A percentile compares a stretch with the other conserved stretches of the same genome.
Evolutionary conservation across 73 alveolate species (phyloP).

Genomic region (Paramecium octaurelia): DNA sequence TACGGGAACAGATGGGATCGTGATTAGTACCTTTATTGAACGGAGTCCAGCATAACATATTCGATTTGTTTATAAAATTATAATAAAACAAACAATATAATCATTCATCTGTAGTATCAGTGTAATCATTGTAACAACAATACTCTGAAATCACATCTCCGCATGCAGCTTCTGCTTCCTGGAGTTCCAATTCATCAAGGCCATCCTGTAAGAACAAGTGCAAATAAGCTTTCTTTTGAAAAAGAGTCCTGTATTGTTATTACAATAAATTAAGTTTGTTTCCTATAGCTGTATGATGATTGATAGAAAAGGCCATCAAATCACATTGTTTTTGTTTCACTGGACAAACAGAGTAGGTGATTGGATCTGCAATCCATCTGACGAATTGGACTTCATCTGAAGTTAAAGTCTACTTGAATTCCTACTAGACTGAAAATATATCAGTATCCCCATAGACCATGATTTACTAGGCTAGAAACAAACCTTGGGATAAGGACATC

Average conservation of each 20-base stretch:
- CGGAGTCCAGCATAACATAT: neutral
- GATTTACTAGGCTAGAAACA: neutral
- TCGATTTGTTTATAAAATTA: neutral
- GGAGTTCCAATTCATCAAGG: neutral
- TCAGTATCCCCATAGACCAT: neutral
- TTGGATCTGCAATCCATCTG: neutral
- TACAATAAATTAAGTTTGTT: neutral
- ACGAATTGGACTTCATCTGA: neutral
- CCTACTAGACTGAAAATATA: neutral
- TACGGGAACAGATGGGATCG: neutral
- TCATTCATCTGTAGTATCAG: neutral
- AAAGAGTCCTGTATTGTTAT: neutral
- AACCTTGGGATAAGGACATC: neutral
- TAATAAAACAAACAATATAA: neutral
- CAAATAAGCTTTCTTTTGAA: neutral
- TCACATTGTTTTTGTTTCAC: neutral
- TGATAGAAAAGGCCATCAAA: neutral
- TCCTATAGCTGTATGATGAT: neutral
- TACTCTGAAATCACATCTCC: neutral
- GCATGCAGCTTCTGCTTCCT: neutral
- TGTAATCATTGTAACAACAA: neutral
- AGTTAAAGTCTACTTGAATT: neutral
- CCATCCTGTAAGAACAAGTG: neutral
- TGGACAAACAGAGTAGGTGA: neutral
- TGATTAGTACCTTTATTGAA: neutral